phyloP scores from a whole-genome alignment of 2,329 filamentous ascomycete species.

The Bipolaris victoriae region DNA sequence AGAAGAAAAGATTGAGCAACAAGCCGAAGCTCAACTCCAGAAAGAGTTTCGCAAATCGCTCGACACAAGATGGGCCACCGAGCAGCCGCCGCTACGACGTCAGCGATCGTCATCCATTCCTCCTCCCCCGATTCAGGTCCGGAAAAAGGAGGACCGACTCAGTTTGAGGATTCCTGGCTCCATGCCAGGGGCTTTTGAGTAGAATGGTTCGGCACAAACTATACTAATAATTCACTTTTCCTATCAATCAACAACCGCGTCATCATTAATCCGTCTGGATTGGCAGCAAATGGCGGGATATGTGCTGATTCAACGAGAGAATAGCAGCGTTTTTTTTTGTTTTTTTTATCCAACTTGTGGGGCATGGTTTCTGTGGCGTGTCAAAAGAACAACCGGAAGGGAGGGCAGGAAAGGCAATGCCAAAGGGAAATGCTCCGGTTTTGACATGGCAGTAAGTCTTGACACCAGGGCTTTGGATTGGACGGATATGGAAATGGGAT shows the following conservation, averaged over 20 bases:
- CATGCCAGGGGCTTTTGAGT: constrained; percentile 22
- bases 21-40: constrained; percentile 46
- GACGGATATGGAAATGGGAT: not conserved
- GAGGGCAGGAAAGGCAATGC: not conserved
- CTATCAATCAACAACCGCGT: not conserved
- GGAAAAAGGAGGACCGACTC: constrained; percentile 43
- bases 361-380: not conserved
- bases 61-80: constrained; percentile 2
- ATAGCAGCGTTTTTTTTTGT: not conserved
- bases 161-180: constrained; percentile 45
- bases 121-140: constrained; percentile 20
- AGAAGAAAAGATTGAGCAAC: constrained; percentile 43
- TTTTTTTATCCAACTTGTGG: not conserved
- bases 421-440: not conserved
- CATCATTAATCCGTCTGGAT: not conserved
- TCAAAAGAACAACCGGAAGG: not conserved
- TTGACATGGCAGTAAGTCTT: not conserved
- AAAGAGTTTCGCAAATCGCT: constrained; percentile 38
- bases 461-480: not conserved
- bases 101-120: constrained; percentile 39
- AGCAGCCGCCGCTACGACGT: constrained; percentile 24
- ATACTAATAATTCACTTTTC: constrained; percentile 1
- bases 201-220: not conserved
- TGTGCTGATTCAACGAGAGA: not conserved
- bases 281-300: not conserved